Evolutionary conservation across 208 protist species (phyloP).

Genomic region (Acanthamoeba rhysodes): DNA sequence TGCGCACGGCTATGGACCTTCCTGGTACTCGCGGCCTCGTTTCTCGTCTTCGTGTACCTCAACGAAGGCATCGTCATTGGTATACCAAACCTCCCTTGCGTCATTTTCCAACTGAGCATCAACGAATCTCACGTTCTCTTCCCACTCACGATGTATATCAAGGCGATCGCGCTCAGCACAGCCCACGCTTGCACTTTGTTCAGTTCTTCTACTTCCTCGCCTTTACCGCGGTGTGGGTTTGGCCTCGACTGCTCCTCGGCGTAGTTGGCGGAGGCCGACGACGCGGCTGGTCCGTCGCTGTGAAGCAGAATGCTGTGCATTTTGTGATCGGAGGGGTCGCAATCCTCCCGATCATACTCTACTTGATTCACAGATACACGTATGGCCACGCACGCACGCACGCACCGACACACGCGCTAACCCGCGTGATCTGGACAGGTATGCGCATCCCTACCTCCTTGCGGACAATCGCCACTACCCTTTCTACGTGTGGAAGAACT

Average conservation of each 20-base stretch:
- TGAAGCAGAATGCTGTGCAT: not conserved
- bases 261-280: not conserved
- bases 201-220: conserved; percentile 68
- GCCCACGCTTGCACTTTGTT: not conserved
- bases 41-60: conserved; percentile 17
- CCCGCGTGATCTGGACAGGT: not conserved
- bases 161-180: conserved; percentile 61
- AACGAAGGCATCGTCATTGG: conserved; percentile 57
- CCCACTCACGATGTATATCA: not conserved
- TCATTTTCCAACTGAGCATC: not conserved
- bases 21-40: not conserved
- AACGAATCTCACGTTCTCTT: not conserved
- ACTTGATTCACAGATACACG: conserved; percentile 52
- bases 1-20: not conserved
- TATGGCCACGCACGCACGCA: not conserved
- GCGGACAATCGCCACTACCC: conserved; percentile 80
- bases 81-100: not conserved
- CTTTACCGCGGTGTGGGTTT: not conserved
- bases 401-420: not conserved
- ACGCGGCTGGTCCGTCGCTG: not conserved
- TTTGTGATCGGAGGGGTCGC: not conserved
- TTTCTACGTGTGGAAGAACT: conserved; percentile 81
- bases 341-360: not conserved
- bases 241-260: not conserved
- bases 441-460: conserved; percentile 78